phyloP scores from a whole-genome alignment of 2,329 filamentous ascomycete species.

The Ophiocordyceps sinensis region DNA sequence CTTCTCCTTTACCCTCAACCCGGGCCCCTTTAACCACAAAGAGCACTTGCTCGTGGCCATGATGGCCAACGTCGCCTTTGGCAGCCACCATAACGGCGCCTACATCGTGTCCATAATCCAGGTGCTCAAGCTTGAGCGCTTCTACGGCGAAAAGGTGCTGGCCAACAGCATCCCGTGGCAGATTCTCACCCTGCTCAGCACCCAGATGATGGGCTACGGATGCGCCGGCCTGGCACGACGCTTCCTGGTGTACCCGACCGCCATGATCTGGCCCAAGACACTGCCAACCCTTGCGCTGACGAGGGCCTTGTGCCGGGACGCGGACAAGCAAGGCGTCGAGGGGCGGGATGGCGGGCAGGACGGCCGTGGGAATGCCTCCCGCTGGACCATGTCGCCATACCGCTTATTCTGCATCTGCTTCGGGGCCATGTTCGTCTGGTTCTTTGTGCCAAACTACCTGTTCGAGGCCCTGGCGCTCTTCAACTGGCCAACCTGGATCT shows the following conservation, averaged over 20 bases:
- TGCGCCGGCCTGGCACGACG: slow-evolving; percentile 30
- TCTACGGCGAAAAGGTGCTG: slow-evolving; percentile 25
- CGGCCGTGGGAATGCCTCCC: slow-evolving; percentile 8
- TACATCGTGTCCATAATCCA: slow-evolving; percentile 31
- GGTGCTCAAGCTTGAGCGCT: slow-evolving; percentile 27
- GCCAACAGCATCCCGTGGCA: slow-evolving; percentile 26
- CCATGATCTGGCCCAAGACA: slow-evolving; percentile 35
- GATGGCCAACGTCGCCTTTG: slow-evolving; percentile 37
- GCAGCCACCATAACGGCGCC: slow-evolving; percentile 15
- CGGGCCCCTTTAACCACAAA: slow-evolving; percentile 36
- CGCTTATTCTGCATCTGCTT: slow-evolving; percentile 29
- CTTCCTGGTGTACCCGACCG: slow-evolving; percentile 32
- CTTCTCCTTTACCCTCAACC: slow-evolving; percentile 23
- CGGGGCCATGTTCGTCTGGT: slow-evolving; percentile 32
- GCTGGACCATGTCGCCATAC: slow-evolving; percentile 13
- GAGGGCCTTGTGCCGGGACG: slow-evolving; percentile 8
- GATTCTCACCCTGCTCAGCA: slow-evolving; percentile 28
- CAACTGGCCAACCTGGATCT: slow-evolving; percentile 37
- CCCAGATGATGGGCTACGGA: slow-evolving; percentile 37
- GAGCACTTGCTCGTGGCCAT: slow-evolving; percentile 40
- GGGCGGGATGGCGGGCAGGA: not conserved
- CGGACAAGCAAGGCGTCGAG: not conserved
- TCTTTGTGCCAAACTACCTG: slow-evolving; percentile 35
- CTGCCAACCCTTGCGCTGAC: slow-evolving; percentile 31
- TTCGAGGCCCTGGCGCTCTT: slow-evolving; percentile 30